A percentile compares a stretch with the other conserved stretches of the same genome.
Conservation (phyloP, 208 protist genomes). For the Leishmania arabica region DNA sequence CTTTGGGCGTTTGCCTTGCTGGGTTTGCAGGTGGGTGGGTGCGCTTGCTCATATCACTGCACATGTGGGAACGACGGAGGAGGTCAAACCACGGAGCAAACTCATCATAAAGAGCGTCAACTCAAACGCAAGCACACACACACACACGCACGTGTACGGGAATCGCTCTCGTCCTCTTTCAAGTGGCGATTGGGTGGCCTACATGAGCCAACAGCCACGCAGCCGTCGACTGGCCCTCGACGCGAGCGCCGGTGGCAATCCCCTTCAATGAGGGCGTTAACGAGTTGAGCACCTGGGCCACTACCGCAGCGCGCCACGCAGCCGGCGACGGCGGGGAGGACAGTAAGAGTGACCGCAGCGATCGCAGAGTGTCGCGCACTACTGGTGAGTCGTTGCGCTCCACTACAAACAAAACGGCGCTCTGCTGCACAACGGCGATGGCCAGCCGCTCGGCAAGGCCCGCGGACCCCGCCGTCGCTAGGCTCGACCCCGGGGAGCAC, state of each 20-base stretch:
- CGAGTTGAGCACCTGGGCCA: constrained; percentile 15
- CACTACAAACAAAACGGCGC: constrained; percentile 22
- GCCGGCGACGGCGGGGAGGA: background rate
- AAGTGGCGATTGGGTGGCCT: constrained; percentile 1
- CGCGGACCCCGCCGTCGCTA: background rate
- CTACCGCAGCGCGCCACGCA: constrained; percentile 10
- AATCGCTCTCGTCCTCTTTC: background rate
- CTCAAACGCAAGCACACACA: background rate
- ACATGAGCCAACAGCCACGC: constrained; percentile 23
- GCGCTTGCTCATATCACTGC: background rate
- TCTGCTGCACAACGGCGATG: constrained; percentile 23
- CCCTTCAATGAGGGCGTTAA: constrained; percentile 23
- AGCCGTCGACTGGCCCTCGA: constrained; percentile 29
- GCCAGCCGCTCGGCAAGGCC: constrained; percentile 11
- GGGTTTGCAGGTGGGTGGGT: background rate
- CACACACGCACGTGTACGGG: background rate
- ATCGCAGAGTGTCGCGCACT: constrained; percentile 22
- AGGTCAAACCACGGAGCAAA: background rate
- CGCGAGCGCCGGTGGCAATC: constrained; percentile 28
- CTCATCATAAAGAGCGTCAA: background rate
- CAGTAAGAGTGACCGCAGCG: constrained; percentile 21
- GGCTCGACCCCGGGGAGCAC: constrained; percentile 3
- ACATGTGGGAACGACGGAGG: background rate
- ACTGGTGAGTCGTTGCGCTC: constrained; percentile 21
- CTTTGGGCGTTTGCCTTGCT: background rate